These are phyloP conservation scores for Vitis amurensis DNA, from an alignment of 164 flowering plant genomes.

Conservation along the genomic window DNA sequence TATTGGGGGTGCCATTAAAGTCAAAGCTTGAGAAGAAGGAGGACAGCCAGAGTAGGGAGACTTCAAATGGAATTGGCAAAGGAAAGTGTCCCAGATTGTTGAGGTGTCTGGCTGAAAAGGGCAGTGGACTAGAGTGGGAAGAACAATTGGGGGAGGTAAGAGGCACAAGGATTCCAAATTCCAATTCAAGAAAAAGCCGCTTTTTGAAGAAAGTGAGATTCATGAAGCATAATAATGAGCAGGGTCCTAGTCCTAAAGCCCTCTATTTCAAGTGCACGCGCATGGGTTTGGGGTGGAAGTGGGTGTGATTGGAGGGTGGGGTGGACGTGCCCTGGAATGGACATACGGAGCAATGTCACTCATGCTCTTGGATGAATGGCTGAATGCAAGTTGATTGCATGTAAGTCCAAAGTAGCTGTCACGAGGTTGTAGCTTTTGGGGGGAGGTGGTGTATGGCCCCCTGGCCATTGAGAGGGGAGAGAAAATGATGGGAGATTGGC, in stretches of 20 bases:
- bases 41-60: too few relatives aligned
- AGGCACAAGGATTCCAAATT: conserved; percentile 9
- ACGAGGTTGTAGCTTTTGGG: conserved; percentile 23
- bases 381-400: conserved; percentile 9
- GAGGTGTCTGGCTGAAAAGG: conserved; percentile 14
- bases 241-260: too few relatives aligned
- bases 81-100: conserved; percentile 11
- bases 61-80: background rate
- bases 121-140: background rate
- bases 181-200: conserved; percentile 9
- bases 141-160: background rate
- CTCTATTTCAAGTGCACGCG: too few relatives aligned
- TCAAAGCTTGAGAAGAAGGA: too few relatives aligned
- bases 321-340: background rate
- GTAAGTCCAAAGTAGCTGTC: conserved; percentile 20
- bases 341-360: background rate
- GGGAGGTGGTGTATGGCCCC: background rate
- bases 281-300: too few relatives aligned
- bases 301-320: too few relatives aligned
- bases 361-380: too few relatives aligned
- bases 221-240: background rate
- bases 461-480: background rate
- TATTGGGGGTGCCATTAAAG: too few relatives aligned
- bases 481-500: conserved; percentile 7
- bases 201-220: conserved; percentile 4